phyloP scores from a whole-genome alignment of 164 flowering plant species.

The Vitis vinifera region DNA sequence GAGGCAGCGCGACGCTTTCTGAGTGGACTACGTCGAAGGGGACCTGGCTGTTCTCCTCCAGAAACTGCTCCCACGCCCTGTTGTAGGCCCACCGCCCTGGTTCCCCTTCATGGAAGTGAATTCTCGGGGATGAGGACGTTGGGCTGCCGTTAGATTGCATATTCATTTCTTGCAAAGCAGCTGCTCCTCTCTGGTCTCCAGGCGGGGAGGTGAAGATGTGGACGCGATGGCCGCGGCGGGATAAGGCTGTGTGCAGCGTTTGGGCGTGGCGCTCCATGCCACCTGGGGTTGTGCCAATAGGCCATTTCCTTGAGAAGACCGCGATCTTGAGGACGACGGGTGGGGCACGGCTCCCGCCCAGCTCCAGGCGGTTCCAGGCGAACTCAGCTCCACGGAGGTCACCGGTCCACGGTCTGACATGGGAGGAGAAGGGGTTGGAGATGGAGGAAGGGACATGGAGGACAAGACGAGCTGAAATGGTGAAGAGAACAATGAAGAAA shows the following conservation, averaged over 20 bases:
- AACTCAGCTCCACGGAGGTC: constrained; percentile 48
- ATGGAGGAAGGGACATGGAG: no score
- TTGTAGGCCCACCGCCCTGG: not conserved
- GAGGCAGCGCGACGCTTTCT: constrained; percentile 55
- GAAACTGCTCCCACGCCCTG: no score
- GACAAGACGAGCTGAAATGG: no score
- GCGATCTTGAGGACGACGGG: constrained; percentile 36
- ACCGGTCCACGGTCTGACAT: constrained; percentile 7
- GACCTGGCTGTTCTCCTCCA: no score
- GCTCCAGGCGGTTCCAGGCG: constrained; percentile 54
- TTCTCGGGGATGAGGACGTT: no score
- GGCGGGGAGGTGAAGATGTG: constrained; percentile 52
- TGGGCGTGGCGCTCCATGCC: constrained; percentile 74
- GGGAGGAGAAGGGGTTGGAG: no score
- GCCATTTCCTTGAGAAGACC: constrained; percentile 65
- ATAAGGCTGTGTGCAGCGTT: constrained; percentile 43
- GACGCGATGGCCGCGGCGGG: constrained; percentile 49
- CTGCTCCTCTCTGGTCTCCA: constrained; percentile 1
- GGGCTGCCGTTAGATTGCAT: no score
- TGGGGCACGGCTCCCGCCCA: no score
- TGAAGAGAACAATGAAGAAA: no score
- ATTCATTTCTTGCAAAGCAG: no score
- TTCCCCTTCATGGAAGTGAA: constrained; percentile 20
- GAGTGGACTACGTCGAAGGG: constrained; percentile 48
- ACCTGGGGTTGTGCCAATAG: constrained; percentile 46